A percentile compares a stretch with the other conserved stretches of the same genome.
Evolutionary conservation across 2,329 filamentous ascomycete genomes (phyloP).

Genomic region (Cladosporium sp.): DNA sequence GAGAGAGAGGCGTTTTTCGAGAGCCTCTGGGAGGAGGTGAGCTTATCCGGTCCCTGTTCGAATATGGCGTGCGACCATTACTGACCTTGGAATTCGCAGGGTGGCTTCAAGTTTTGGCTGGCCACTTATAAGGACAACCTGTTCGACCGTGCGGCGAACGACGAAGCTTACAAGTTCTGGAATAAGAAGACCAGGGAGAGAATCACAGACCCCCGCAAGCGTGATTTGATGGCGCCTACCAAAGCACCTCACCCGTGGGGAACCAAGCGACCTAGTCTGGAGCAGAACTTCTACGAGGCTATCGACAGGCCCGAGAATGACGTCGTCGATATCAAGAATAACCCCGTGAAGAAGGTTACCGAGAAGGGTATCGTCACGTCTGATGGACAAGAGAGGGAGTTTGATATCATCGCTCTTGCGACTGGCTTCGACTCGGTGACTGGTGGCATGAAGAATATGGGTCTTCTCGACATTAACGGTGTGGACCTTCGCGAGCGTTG

Average conservation of each 20-base stretch:
- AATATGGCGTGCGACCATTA: conserved; percentile 4
- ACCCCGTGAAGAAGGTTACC: conserved; percentile 36
- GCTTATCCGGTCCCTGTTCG: background rate
- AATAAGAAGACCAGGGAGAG: conserved; percentile 36
- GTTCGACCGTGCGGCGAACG: conserved; percentile 34
- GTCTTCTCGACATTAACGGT: conserved; percentile 29
- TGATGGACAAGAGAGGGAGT: conserved; percentile 36
- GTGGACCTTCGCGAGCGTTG: conserved; percentile 39
- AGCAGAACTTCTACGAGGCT: conserved; percentile 44
- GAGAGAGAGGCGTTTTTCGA: conserved; percentile 39
- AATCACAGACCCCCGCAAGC: conserved; percentile 39
- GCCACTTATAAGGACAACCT: conserved; percentile 37
- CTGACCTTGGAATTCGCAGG: conserved; percentile 30
- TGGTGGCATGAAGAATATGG: conserved; percentile 32
- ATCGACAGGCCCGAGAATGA: conserved; percentile 38
- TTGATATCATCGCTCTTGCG: conserved; percentile 39
- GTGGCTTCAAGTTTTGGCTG: conserved; percentile 37
- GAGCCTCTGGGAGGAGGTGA: conserved; percentile 29
- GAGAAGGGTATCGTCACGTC: conserved; percentile 39
- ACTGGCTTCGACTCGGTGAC: conserved; percentile 40
- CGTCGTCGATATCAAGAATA: conserved; percentile 37
- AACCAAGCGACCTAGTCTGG: conserved; percentile 39
- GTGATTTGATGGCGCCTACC: conserved; percentile 39
- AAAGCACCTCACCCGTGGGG: conserved; percentile 38
- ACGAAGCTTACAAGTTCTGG: conserved; percentile 41